Percentiles rank a stretch among this genome's conserved stretches.
phyloP scores from a whole-genome alignment of 805 yeast genomes.

The Grigorovia humatica region DNA sequence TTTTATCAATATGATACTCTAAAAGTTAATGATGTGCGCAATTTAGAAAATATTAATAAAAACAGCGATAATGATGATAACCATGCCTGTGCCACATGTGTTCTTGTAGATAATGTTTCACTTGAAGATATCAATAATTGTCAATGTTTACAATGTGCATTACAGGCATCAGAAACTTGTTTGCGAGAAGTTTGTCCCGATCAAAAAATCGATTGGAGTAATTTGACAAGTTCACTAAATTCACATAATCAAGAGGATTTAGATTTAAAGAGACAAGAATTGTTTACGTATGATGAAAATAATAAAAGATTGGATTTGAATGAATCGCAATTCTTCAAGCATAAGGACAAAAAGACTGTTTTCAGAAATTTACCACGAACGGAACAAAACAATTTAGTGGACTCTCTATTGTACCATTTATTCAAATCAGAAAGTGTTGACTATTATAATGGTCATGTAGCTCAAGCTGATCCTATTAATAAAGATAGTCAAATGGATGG shows the following conservation, averaged over 20 bases:
- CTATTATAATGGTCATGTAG: no score
- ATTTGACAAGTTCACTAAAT: neutral
- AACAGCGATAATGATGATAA: neutral
- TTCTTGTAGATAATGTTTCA: slow-evolving; percentile 6
- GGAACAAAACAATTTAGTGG: slow-evolving; percentile 6
- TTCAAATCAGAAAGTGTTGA: neutral
- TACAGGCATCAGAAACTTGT: slow-evolving; percentile 8
- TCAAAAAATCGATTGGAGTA: neutral
- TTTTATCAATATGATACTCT: neutral
- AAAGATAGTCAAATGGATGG: neutral
- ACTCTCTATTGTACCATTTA: slow-evolving; percentile 1
- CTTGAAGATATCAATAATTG: slow-evolving; percentile 12
- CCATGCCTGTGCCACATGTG: slow-evolving; percentile 12
- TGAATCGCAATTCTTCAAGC: slow-evolving; percentile 2
- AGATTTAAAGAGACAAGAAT: neutral
- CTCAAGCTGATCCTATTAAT: neutral
- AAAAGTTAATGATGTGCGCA: neutral
- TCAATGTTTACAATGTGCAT: slow-evolving; percentile 14
- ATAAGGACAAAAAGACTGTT: slow-evolving; percentile 3
- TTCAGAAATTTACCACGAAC: slow-evolving; percentile 7
- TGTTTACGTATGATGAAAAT: neutral
- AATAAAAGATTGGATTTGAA: neutral
- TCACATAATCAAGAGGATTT: neutral
- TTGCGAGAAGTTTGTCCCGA: slow-evolving; percentile 8
- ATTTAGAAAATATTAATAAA: neutral